Evolutionary conservation across 2,329 filamentous ascomycete species (phyloP).

Genomic region (Sarocladiaceae sp.): DNA sequence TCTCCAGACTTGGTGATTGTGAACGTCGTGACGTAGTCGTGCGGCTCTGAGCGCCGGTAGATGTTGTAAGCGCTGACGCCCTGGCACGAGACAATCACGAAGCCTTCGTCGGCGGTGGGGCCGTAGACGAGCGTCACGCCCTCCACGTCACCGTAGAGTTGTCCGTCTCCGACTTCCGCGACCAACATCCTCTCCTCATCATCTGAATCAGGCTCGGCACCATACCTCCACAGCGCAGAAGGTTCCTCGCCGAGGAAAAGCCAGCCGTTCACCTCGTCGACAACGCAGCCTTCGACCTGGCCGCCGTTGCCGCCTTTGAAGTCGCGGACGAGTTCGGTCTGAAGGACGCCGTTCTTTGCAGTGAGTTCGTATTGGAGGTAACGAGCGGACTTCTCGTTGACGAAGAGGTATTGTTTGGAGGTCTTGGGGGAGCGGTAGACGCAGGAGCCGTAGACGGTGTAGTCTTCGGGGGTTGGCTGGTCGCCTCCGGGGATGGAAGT

Average conservation of each 20-base stretch:
- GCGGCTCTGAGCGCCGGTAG: constrained; percentile 40
- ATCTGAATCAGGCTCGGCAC: constrained; percentile 38
- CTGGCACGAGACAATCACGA: constrained; percentile 45
- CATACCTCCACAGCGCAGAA: constrained; percentile 44
- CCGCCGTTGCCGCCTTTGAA: constrained; percentile 45
- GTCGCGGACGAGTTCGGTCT: constrained; percentile 41
- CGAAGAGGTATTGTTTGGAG: constrained; percentile 46
- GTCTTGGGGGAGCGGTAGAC: constrained; percentile 40
- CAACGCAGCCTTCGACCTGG: constrained; percentile 48
- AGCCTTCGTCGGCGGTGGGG: constrained; percentile 34
- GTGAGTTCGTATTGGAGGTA: constrained; percentile 48
- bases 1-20: constrained; percentile 35
- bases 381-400: constrained; percentile 46
- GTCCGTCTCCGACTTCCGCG: constrained; percentile 39
- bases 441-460: constrained; percentile 46
- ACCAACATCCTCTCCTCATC: constrained; percentile 26
- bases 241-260: constrained; percentile 47
- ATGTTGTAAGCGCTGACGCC: constrained; percentile 47
- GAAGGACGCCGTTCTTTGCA: constrained; percentile 32
- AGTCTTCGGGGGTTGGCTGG: constrained; percentile 39
- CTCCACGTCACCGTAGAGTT: constrained; percentile 46
- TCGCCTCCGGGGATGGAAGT: constrained; percentile 35
- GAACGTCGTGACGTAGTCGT: constrained; percentile 43
- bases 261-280: constrained; percentile 43
- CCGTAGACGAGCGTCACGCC: constrained; percentile 46